phyloP scores from a whole-genome alignment of 2,329 filamentous ascomycete species.

The Xylariaceae sp. region DNA sequence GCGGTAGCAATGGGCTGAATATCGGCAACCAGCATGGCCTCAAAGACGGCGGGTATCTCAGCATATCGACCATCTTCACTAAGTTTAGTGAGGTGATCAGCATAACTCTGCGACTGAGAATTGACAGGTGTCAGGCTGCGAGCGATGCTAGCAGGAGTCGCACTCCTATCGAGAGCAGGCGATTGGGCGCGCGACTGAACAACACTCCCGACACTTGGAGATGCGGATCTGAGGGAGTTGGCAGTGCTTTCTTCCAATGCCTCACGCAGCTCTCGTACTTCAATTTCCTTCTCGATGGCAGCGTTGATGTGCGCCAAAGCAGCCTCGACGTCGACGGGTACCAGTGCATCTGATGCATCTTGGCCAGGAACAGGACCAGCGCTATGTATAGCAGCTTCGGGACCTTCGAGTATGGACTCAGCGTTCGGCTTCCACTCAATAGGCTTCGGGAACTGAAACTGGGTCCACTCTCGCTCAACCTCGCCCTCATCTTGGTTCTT shows the following conservation, averaged over 20 bases:
- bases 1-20: slow-evolving; percentile 77
- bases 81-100: slow-evolving; percentile 74
- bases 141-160: slow-evolving; percentile 45
- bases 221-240: slow-evolving; percentile 36
- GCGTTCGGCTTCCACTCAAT: slow-evolving; percentile 81
- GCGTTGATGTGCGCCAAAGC: slow-evolving; percentile 81
- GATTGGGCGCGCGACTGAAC: slow-evolving; percentile 41
- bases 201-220: slow-evolving; percentile 38
- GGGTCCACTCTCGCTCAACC: slow-evolving; percentile 80
- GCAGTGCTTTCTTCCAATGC: slow-evolving; percentile 27
- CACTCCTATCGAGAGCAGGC: slow-evolving; percentile 40
- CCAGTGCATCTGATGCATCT: slow-evolving; percentile 34
- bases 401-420: slow-evolving; percentile 52
- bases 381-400: slow-evolving; percentile 58
- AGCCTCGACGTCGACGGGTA: slow-evolving; percentile 50
- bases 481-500: slow-evolving; percentile 52
- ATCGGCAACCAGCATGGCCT: slow-evolving; percentile 80
- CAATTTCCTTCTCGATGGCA: slow-evolving; percentile 72
- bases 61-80: slow-evolving; percentile 70
- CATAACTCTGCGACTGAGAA: slow-evolving; percentile 67
- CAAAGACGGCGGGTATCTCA: slow-evolving; percentile 88
- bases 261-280: slow-evolving; percentile 32
- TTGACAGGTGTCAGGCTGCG: slow-evolving; percentile 62
- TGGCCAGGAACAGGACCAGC: slow-evolving; percentile 34
- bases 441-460: slow-evolving; percentile 83